Conservation (phyloP, 2,329 filamentous ascomycete genomes). For the Aspergillus arachidicola region DNA sequence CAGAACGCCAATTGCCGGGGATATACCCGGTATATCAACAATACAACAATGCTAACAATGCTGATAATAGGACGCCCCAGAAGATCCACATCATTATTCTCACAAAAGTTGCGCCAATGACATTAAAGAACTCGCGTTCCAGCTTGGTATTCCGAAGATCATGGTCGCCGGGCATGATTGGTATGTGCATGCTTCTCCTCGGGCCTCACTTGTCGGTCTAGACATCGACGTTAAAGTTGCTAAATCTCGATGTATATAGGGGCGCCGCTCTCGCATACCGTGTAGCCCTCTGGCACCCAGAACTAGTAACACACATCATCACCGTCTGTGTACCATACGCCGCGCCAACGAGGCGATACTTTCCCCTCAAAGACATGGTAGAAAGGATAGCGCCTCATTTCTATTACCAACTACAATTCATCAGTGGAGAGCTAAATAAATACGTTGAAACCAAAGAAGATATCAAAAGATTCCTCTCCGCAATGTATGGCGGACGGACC, state of each 20-base stretch:
- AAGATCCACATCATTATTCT: constrained; percentile 64
- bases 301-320: constrained; percentile 74
- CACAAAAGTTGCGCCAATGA: constrained; percentile 74
- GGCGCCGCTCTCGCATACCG: constrained; percentile 79
- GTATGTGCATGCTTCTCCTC: constrained; percentile 31
- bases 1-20: background rate
- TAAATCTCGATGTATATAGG: constrained; percentile 42
- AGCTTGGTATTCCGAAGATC: constrained; percentile 60
- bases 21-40: background rate
- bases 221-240: background rate
- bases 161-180: constrained; percentile 93
- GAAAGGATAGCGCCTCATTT: constrained; percentile 66
- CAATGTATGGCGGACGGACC: constrained; percentile 68
- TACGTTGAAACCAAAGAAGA: constrained; percentile 60
- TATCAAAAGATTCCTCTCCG: constrained; percentile 70
- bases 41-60: constrained; percentile 34
- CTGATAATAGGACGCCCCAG: constrained; percentile 58
- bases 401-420: constrained; percentile 81
- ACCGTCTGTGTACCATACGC: constrained; percentile 77
- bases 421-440: constrained; percentile 66
- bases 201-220: background rate
- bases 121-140: constrained; percentile 69
- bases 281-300: constrained; percentile 70
- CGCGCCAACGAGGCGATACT: constrained; percentile 56
- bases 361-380: constrained; percentile 63